phyloP scores from a whole-genome alignment of 306 rosid species.

The Begonia fuchsioides region DNA sequence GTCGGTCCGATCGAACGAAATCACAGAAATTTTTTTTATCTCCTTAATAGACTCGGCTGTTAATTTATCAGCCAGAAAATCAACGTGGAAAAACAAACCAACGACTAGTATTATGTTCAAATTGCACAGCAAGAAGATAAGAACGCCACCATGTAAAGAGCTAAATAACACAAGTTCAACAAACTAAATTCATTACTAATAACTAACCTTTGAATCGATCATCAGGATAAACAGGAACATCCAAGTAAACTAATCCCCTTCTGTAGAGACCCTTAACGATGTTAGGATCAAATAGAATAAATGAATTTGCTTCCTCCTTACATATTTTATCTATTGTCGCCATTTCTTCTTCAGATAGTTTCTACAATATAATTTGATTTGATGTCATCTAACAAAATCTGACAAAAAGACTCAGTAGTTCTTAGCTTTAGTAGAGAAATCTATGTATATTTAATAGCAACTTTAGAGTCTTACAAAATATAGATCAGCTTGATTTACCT shows the following conservation, averaged over 20 bases:
- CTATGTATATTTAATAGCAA: no score
- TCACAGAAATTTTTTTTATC: no score
- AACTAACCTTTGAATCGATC: constrained; percentile 72
- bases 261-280: constrained; percentile 44
- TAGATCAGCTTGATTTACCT: constrained; percentile 31
- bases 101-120: no score
- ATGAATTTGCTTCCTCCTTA: constrained; percentile 78
- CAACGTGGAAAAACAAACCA: no score
- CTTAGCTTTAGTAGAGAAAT: no score
- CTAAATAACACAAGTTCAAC: no score
- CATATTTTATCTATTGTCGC: constrained; percentile 77
- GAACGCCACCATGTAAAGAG: no score
- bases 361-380: constrained; percentile 28
- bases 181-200: neutral
- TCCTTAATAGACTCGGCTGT: no score
- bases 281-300: constrained; percentile 48
- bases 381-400: constrained; percentile 6
- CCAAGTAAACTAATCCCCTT: constrained; percentile 72
- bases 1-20: no score
- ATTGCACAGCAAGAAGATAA: no score
- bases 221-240: constrained; percentile 70
- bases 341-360: constrained; percentile 79
- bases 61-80: no score
- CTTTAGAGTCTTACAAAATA: no score
- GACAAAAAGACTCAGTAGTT: constrained; percentile 6